These are phyloP conservation scores for Elsinoe necatrix DNA, from an alignment of 2,329 filamentous ascomycete species.

Conservation along the genomic window DNA sequence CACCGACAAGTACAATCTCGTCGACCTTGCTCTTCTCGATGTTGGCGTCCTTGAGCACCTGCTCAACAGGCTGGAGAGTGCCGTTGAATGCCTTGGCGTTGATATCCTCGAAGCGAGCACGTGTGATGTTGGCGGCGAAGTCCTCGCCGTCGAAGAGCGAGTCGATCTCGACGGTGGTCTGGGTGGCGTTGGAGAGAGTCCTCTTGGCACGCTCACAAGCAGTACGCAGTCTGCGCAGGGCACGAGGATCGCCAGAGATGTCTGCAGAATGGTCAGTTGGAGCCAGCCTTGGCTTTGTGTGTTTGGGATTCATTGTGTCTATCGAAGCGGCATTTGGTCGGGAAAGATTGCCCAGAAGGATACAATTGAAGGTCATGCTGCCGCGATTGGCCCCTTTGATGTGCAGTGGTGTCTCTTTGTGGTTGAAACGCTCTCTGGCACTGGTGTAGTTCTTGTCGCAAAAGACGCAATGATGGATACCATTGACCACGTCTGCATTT, in stretches of 20 bases:
- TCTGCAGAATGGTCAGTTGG: slow-evolving; percentile 30
- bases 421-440: too few species aligned
- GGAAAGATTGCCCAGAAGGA: too few species aligned
- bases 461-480: too few species aligned
- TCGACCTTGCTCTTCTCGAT: slow-evolving; percentile 88
- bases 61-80: slow-evolving; percentile 89
- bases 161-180: slow-evolving; percentile 97
- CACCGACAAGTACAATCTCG: slow-evolving; percentile 98
- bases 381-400: too few species aligned
- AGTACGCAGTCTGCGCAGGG: slow-evolving; percentile 89
- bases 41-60: slow-evolving; percentile 87
- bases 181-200: slow-evolving; percentile 92
- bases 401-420: too few species aligned
- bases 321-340: too few species aligned
- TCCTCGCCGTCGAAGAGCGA: slow-evolving; percentile 97
- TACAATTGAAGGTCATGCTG: too few species aligned
- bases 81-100: slow-evolving; percentile 92
- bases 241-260: slow-evolving; percentile 74
- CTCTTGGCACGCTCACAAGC: slow-evolving; percentile 99
- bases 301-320: too few species aligned
- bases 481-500: too few species aligned
- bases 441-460: too few species aligned
- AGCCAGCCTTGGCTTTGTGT: too few species aligned
- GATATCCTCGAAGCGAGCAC: slow-evolving; percentile 97
- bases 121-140: slow-evolving; percentile 94